Evolutionary conservation across 2,329 filamentous ascomycete genomes (phyloP).

Genomic region (Neocatenulostroma microsporum): DNA sequence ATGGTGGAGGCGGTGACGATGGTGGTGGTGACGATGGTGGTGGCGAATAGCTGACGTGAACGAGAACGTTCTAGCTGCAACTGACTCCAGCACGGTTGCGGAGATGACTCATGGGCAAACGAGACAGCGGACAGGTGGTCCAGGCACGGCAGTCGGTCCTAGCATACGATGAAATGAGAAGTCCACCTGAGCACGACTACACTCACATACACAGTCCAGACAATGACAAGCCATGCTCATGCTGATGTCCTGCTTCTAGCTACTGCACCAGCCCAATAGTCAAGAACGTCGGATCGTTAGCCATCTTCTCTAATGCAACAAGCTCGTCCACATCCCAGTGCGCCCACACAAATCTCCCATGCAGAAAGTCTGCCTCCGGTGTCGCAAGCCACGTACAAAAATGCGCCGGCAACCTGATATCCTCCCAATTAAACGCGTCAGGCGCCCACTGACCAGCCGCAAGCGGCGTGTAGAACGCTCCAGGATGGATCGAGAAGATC

Average conservation of each 20-base stretch:
- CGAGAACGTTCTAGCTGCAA: too few relatives aligned
- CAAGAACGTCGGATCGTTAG: conserved; percentile 14
- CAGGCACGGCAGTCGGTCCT: too few relatives aligned
- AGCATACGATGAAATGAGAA: too few relatives aligned
- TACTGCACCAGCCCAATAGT: conserved; percentile 13
- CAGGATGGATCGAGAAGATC: conserved; percentile 8
- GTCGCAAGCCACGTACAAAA: conserved; percentile 30
- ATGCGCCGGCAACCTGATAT: conserved; percentile 18
- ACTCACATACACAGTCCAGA: too few relatives aligned
- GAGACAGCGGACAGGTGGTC: too few relatives aligned
- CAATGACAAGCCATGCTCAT: too few relatives aligned
- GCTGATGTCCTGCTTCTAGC: too few relatives aligned
- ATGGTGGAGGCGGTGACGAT: conserved; percentile 14
- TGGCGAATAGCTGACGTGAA: neutral
- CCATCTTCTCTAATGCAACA: conserved; percentile 11
- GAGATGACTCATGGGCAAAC: too few relatives aligned
- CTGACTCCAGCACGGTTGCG: neutral
- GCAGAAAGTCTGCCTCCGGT: conserved; percentile 33
- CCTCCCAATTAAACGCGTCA: conserved; percentile 12
- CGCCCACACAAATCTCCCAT: conserved; percentile 31
- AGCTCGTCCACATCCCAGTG: conserved; percentile 40
- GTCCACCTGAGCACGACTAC: too few relatives aligned
- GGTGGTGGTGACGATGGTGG: conserved; percentile 4
- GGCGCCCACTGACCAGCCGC: neutral
- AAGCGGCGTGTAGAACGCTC: conserved; percentile 3